These are phyloP conservation scores for Lablab purpureus DNA, from an alignment of 306 rosid species.

Conservation along the genomic window DNA sequence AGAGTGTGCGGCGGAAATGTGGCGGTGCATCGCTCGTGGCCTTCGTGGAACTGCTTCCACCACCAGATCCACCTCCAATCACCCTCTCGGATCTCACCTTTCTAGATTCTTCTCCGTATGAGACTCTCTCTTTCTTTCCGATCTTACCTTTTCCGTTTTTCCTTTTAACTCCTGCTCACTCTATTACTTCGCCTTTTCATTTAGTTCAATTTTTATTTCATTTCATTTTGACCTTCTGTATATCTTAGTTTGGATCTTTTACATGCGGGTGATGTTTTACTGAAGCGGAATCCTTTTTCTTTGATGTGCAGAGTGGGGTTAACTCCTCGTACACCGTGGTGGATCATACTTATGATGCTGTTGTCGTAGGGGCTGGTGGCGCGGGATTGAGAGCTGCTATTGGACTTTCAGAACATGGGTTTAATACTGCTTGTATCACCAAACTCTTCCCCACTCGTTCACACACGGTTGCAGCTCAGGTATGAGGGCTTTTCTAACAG, in stretches of 20 bases:
- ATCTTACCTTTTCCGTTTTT: slow-evolving; percentile 28
- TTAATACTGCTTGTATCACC: slow-evolving; percentile 89
- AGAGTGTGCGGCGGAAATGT: slow-evolving; percentile 52
- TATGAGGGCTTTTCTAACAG: slow-evolving; percentile 11
- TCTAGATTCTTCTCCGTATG: slow-evolving; percentile 78
- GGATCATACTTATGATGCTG: slow-evolving; percentile 86
- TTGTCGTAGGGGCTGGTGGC: slow-evolving; percentile 93
- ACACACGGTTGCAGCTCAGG: slow-evolving; percentile 97
- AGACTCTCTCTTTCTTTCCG: background rate
- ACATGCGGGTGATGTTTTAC: background rate
- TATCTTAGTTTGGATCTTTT: slow-evolving; percentile 33
- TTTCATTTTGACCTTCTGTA: background rate
- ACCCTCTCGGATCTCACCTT: slow-evolving; percentile 65
- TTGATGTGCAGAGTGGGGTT: slow-evolving; percentile 58
- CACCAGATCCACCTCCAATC: slow-evolving; percentile 56
- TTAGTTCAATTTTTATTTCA: background rate
- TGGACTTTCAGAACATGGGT: slow-evolving; percentile 90
- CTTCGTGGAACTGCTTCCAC: slow-evolving; percentile 63
- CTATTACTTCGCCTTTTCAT: background rate
- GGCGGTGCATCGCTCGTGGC: slow-evolving; percentile 87
- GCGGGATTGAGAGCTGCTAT: slow-evolving; percentile 93
- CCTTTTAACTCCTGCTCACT: background rate
- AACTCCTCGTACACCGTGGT: slow-evolving; percentile 79
- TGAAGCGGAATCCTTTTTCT: slow-evolving; percentile 18
- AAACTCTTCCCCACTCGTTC: slow-evolving; percentile 96